Evolutionary conservation across 352 stramenopile species (phyloP).

Genomic region (Pythium phragmiticola): DNA sequence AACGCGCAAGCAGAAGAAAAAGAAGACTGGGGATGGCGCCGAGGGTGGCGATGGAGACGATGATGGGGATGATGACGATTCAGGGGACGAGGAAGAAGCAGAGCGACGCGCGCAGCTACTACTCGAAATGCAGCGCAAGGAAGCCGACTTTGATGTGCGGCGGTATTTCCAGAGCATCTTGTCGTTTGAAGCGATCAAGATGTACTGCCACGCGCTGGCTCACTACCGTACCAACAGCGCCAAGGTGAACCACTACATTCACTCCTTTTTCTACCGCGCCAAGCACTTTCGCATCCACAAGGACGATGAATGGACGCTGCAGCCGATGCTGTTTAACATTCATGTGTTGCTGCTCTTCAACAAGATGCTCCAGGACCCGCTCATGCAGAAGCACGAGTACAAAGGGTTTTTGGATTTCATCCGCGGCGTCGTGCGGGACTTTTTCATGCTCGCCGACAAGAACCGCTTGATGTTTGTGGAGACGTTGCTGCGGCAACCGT

Average conservation of each 20-base stretch:
- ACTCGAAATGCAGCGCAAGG: slow-evolving; percentile 85
- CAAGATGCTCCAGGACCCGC: slow-evolving; percentile 78
- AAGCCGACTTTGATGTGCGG: slow-evolving; percentile 82
- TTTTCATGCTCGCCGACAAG: slow-evolving; percentile 74
- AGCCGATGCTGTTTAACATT: slow-evolving; percentile 87
- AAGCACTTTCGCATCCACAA: slow-evolving; percentile 79
- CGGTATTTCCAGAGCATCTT: slow-evolving; percentile 83
- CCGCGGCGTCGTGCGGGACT: slow-evolving; percentile 69
- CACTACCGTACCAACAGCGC: slow-evolving; percentile 73
- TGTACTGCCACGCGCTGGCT: slow-evolving; percentile 76
- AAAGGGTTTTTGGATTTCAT: slow-evolving; percentile 80
- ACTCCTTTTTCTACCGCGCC: slow-evolving; percentile 85
- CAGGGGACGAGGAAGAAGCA: slow-evolving; percentile 73
- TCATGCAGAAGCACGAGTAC: slow-evolving; percentile 65
- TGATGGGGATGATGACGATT: slow-evolving; percentile 45
- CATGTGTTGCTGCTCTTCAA: slow-evolving; percentile 80
- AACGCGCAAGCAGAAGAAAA: slow-evolving; percentile 45
- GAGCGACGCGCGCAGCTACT: slow-evolving; percentile 66
- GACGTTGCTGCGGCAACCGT: slow-evolving; percentile 65
- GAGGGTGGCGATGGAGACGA: slow-evolving; percentile 34
- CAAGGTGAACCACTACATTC: slow-evolving; percentile 89
- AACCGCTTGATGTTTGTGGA: slow-evolving; percentile 85
- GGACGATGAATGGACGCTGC: slow-evolving; percentile 78
- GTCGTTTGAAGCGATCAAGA: slow-evolving; percentile 76
- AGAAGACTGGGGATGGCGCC: slow-evolving; percentile 36